Conservation (phyloP, 2,329 filamentous ascomycete species). For the Diaporthe destruens region DNA sequence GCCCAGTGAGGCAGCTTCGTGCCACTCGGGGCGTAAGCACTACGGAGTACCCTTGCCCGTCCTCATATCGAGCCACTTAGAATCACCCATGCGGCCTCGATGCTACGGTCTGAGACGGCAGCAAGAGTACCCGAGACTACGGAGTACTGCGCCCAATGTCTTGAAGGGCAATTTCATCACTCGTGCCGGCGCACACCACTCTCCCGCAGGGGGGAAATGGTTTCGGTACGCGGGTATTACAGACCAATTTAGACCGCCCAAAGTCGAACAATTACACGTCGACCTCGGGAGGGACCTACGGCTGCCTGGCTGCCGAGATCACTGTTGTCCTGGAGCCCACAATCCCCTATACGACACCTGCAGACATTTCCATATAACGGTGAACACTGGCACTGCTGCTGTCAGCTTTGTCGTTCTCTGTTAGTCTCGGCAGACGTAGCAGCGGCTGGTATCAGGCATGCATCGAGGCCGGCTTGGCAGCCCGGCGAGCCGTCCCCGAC, state of each 20-base stretch:
- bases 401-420: conserved; percentile 1
- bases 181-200: background rate
- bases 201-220: background rate
- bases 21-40: conserved; percentile 3
- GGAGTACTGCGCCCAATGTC: conserved; percentile 11
- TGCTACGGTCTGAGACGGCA: background rate
- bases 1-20: background rate
- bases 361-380: background rate
- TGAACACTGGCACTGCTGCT: background rate
- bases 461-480: conserved; percentile 3
- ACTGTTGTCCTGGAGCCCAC: background rate
- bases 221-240: background rate
- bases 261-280: background rate
- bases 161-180: background rate
- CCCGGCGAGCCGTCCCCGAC: background rate
- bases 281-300: background rate
- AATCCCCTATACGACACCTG: background rate
- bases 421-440: background rate
- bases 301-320: background rate
- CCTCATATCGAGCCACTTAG: conserved; percentile 1
- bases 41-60: background rate
- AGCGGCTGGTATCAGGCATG: background rate
- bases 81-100: background rate
- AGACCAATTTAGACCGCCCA: no score
- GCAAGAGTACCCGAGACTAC: background rate